phyloP scores from a whole-genome alignment of 306 rosid species.

The Vigna reflexopilosa region DNA sequence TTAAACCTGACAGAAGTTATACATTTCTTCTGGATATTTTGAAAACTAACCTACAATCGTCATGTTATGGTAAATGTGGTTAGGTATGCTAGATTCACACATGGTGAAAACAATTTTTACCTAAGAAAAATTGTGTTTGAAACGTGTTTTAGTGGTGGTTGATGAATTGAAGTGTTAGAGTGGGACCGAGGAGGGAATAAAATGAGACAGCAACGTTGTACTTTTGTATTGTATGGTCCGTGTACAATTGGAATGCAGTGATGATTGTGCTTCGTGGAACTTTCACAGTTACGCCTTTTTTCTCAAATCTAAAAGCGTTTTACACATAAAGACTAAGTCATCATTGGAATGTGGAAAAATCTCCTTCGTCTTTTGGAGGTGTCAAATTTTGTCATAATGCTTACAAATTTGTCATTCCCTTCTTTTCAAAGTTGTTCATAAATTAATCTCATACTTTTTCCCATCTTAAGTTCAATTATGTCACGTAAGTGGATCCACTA shows the following conservation, averaged over 20 bases:
- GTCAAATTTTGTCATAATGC: constrained; percentile 42
- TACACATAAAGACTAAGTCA: constrained; percentile 6
- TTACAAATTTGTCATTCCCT: background rate
- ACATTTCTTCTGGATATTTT: no score
- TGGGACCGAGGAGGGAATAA: constrained; percentile 17
- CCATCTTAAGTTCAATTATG: constrained; percentile 20
- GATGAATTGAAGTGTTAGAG: no score
- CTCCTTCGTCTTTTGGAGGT: constrained; percentile 16
- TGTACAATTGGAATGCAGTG: background rate
- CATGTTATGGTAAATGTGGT: no score
- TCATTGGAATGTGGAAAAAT: constrained; percentile 24
- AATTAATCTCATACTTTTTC: background rate
- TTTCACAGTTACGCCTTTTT: background rate
- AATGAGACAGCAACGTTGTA: background rate
- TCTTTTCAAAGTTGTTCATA: constrained; percentile 21
- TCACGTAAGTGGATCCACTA: constrained; percentile 29
- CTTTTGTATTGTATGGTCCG: background rate
- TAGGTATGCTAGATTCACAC: no score
- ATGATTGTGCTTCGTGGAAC: constrained; percentile 2
- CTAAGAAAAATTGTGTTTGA: no score
- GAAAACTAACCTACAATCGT: no score
- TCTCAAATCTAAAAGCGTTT: background rate
- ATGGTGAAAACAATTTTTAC: no score
- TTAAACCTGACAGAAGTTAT: no score
- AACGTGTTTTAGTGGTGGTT: no score